A percentile compares a stretch with the other conserved stretches of the same genome.
These are phyloP conservation scores for Fusarium pseudograminearum DNA, from an alignment of 2,329 filamentous ascomycete genomes.

Conservation along the genomic window DNA sequence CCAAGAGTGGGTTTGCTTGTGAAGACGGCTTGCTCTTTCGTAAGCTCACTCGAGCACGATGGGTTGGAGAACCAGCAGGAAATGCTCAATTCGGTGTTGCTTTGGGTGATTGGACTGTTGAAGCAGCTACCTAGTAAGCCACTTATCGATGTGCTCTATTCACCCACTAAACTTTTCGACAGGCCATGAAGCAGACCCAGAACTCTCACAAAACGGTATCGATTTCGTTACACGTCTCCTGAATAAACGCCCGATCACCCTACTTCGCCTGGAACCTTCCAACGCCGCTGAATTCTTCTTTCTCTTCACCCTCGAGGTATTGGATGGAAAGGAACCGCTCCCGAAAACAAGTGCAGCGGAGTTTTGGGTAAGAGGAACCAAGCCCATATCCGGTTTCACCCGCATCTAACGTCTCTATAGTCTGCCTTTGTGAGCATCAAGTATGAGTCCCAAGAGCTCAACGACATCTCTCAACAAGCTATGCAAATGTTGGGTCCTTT, in stretches of 20 bases:
- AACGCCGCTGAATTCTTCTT: constrained; percentile 75
- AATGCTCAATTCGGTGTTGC: constrained; percentile 66
- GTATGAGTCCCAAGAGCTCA: constrained; percentile 56
- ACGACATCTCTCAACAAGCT: constrained; percentile 61
- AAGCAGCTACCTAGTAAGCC: constrained; percentile 69
- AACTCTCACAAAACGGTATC: constrained; percentile 79
- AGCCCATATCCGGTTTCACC: no score
- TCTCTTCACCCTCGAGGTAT: constrained; percentile 75
- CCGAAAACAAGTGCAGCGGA: constrained; percentile 79
- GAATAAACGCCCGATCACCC: constrained; percentile 68
- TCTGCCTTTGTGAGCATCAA: constrained; percentile 65
- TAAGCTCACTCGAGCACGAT: constrained; percentile 67
- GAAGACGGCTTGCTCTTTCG: constrained; percentile 77
- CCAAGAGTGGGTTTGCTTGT: constrained; percentile 77
- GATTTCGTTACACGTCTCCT: constrained; percentile 77
- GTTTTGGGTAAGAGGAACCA: constrained; percentile 72
- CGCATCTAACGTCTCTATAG: constrained; percentile 51
- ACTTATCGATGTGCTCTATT: background rate
- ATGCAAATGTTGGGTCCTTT: constrained; percentile 71
- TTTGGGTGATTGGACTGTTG: constrained; percentile 73
- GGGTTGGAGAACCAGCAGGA: constrained; percentile 58
- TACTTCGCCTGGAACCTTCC: constrained; percentile 69
- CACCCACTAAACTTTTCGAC: constrained; percentile 50
- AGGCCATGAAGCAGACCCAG: constrained; percentile 76
- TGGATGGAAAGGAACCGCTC: constrained; percentile 78